Percentiles rank a stretch among this genome's conserved stretches.
Conservation (phyloP, 768 basidiomycete species). For the Pleurotus tuber-regium region DNA sequence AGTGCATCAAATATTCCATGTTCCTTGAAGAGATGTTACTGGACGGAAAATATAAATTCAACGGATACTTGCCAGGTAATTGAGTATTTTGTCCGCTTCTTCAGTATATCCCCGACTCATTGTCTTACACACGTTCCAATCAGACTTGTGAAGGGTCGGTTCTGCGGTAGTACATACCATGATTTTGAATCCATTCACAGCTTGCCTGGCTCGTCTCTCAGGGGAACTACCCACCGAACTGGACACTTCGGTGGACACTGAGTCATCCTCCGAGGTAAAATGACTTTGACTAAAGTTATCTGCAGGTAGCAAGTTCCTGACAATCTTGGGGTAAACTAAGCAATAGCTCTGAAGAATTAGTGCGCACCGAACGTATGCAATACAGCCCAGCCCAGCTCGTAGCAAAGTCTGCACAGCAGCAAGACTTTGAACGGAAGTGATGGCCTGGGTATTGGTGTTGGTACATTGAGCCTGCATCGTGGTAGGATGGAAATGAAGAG, state of each 20-base stretch:
- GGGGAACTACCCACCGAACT: slow-evolving; percentile 37
- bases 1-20: slow-evolving; percentile 85
- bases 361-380: slow-evolving; percentile 67
- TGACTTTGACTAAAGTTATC: slow-evolving; percentile 77
- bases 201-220: slow-evolving; percentile 29
- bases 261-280: slow-evolving; percentile 48
- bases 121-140: slow-evolving; percentile 31
- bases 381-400: slow-evolving; percentile 70
- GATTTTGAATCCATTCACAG: slow-evolving; percentile 66
- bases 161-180: slow-evolving; percentile 38
- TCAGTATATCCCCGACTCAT: slow-evolving; percentile 77
- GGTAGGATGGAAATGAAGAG: background rate
- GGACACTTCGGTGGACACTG: slow-evolving; percentile 26
- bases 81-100: slow-evolving; percentile 79
- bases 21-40: slow-evolving; percentile 47
- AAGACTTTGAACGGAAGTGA: slow-evolving; percentile 60
- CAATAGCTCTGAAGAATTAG: slow-evolving; percentile 11
- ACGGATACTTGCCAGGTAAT: slow-evolving; percentile 63
- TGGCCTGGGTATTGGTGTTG: slow-evolving; percentile 28
- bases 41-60: slow-evolving; percentile 4
- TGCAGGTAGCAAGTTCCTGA: slow-evolving; percentile 70
- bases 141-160: background rate
- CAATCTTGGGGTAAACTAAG: background rate
- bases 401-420: slow-evolving; percentile 71
- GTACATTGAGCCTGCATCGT: slow-evolving; percentile 41